Conservation (phyloP, 306 rosid species). For the Fragaria nilgerrensis region DNA sequence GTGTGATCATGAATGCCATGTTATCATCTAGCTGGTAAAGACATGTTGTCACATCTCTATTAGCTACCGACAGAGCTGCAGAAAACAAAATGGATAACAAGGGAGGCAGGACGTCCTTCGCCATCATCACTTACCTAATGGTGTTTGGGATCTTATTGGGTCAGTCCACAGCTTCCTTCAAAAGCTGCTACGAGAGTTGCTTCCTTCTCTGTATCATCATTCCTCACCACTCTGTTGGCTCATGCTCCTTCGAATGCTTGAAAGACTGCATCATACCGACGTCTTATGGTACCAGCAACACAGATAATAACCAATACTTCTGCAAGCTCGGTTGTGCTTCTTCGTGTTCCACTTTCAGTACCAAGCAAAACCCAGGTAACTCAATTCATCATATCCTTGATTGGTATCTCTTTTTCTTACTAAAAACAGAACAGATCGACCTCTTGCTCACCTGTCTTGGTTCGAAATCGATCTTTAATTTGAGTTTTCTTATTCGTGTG, state of each 20-base stretch:
- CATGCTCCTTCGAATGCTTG: conserved; percentile 40
- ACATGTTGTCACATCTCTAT: too few species aligned
- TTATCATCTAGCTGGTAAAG: too few species aligned
- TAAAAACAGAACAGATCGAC: neutral
- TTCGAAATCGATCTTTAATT: neutral
- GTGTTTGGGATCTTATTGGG: conserved; percentile 11
- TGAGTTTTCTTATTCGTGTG: neutral
- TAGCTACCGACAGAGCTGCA: neutral
- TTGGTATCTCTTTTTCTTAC: neutral
- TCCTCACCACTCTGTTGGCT: conserved; percentile 23
- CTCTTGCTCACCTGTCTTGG: neutral
- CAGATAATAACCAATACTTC: conserved; percentile 19
- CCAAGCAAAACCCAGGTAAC: conserved; percentile 34
- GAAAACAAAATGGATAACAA: neutral
- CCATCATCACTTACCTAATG: conserved; percentile 1
- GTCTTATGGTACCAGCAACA: neutral
- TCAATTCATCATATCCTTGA: neutral
- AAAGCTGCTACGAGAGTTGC: conserved; percentile 39
- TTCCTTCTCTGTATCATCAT: conserved; percentile 36
- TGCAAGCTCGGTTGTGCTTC: conserved; percentile 47
- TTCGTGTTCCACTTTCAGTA: conserved; percentile 40
- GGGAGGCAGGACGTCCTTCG: conserved; percentile 1
- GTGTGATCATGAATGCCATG: too few species aligned
- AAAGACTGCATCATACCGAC: conserved; percentile 33
- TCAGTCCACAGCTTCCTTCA: conserved; percentile 26